Evolutionary conservation across 306 rosid genomes (phyloP).

Genomic region (Vigna radiata): DNA sequence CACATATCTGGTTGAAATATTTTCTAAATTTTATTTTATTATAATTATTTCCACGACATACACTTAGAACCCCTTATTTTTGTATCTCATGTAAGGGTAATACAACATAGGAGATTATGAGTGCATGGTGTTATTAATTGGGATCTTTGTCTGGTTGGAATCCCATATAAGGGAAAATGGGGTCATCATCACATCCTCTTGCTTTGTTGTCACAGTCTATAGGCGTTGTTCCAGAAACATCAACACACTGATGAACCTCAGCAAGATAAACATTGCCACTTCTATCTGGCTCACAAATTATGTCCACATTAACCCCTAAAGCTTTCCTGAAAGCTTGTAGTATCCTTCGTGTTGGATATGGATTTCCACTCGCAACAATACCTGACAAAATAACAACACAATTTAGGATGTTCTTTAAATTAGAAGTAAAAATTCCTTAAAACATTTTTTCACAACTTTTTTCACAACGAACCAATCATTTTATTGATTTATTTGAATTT

Average conservation of each 20-base stretch:
- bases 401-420: no score
- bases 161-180: constrained; percentile 17
- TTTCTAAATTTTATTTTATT: background rate
- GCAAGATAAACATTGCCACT: constrained; percentile 14
- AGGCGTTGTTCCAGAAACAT: background rate
- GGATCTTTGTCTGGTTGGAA: background rate
- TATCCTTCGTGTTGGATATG: constrained; percentile 2
- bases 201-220: constrained; percentile 9
- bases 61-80: constrained; percentile 20
- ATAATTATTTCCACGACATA: background rate
- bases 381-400: background rate
- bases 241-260: constrained; percentile 2
- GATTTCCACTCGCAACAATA: background rate
- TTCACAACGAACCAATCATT: no score
- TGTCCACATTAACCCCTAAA: background rate
- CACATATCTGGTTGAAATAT: background rate
- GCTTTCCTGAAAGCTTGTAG: background rate
- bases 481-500: no score
- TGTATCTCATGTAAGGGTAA: background rate
- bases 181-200: constrained; percentile 3
- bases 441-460: no score
- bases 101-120: background rate
- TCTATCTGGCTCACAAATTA: constrained; percentile 1
- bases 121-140: background rate
- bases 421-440: no score